A percentile compares a stretch with the other conserved stretches of the same genome.
Conservation (phyloP, 1,284 basidiomycete species). For the Ganoderma sinense region DNA sequence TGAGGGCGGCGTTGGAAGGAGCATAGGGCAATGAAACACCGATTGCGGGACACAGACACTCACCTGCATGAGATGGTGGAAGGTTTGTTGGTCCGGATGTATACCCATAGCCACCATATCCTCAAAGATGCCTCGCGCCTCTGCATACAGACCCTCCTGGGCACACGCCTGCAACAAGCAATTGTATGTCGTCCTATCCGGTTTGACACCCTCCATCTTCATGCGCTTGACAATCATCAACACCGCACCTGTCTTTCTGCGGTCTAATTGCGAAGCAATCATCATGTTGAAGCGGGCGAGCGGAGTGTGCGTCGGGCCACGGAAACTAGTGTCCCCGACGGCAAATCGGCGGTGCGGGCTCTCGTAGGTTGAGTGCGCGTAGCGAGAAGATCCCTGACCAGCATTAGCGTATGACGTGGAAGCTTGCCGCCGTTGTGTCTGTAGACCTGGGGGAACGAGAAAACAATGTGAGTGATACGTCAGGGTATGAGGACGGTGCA, state of each 20-base stretch:
- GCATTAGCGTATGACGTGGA: slow-evolving; percentile 22
- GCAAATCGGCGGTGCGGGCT: slow-evolving; percentile 10
- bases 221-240: slow-evolving; percentile 51
- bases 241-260: slow-evolving; percentile 1
- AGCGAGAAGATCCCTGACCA: neutral
- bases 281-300: slow-evolving; percentile 32
- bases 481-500: neutral
- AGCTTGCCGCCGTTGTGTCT: slow-evolving; percentile 31
- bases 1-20: neutral
- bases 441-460: slow-evolving; percentile 10
- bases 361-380: neutral
- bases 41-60: slow-evolving; percentile 17
- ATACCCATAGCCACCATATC: slow-evolving; percentile 73
- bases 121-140: slow-evolving; percentile 75
- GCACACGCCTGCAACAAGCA: slow-evolving; percentile 58
- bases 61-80: slow-evolving; percentile 72
- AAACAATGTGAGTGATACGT: neutral
- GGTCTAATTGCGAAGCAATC: slow-evolving; percentile 24
- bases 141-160: slow-evolving; percentile 47
- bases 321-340: slow-evolving; percentile 17
- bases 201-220: slow-evolving; percentile 58
- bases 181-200: slow-evolving; percentile 64
- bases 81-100: slow-evolving; percentile 62
- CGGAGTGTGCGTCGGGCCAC: slow-evolving; percentile 17
- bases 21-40: neutral